Evolutionary conservation across 2,329 filamentous ascomycete genomes (phyloP).

Genomic region (Incumbomyces delicatus): DNA sequence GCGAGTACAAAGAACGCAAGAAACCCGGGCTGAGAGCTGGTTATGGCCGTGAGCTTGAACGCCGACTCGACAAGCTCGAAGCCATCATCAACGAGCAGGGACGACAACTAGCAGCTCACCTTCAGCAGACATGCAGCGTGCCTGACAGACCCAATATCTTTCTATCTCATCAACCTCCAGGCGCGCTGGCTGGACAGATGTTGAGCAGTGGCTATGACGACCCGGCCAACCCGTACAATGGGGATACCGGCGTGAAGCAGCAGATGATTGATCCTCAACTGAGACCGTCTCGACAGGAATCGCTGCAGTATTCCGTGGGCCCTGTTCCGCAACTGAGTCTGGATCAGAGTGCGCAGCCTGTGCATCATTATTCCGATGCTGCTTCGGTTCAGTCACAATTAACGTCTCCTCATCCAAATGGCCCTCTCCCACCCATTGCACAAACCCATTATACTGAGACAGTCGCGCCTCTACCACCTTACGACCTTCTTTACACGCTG

Average conservation of each 20-base stretch:
- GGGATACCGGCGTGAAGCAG: conserved; percentile 12
- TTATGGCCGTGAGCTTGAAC: conserved; percentile 52
- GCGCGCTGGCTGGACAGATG: neutral
- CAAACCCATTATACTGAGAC: conserved; percentile 1
- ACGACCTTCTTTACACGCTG: conserved; percentile 62
- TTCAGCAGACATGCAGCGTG: conserved; percentile 16
- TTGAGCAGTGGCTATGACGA: conserved; percentile 6
- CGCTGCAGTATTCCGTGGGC: conserved; percentile 12
- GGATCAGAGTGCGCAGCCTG: conserved; percentile 9
- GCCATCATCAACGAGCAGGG: conserved; percentile 17
- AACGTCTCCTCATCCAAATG: conserved; percentile 18
- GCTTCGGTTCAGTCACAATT: conserved; percentile 8
- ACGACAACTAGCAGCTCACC: conserved; percentile 20
- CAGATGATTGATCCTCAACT: conserved; percentile 17
- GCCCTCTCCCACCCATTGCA: neutral
- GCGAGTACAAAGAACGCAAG: conserved; percentile 61
- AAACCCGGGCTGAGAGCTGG: conserved; percentile 57
- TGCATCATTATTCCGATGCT: conserved; percentile 16
- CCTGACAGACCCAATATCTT: conserved; percentile 8
- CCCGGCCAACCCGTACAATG: conserved; percentile 10
- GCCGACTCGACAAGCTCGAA: conserved; percentile 47
- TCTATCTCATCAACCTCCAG: conserved; percentile 7
- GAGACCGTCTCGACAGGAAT: conserved; percentile 14
- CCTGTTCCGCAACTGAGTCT: neutral
- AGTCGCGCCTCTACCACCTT: conserved; percentile 50